phyloP scores from a whole-genome alignment of 1,284 basidiomycete genomes.

The Ganoderma boninense region DNA sequence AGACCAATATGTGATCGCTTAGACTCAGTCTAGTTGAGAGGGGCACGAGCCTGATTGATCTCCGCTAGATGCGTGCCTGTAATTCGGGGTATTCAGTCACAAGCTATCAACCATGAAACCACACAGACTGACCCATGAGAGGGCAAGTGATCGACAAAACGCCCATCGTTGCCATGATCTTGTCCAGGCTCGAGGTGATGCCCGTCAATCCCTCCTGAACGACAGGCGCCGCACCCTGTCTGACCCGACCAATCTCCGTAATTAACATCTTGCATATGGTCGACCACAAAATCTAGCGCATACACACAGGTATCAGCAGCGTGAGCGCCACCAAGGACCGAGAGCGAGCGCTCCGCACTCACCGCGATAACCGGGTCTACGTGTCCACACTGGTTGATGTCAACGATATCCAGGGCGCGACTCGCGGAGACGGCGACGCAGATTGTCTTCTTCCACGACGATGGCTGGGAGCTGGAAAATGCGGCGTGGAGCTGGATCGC shows the following conservation, averaged over 20 bases:
- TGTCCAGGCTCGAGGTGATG: constrained; percentile 22
- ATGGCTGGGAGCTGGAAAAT: constrained; percentile 21
- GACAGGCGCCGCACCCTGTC: constrained; percentile 6
- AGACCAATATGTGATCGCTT: neutral
- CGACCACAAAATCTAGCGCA: constrained; percentile 27
- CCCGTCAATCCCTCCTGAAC: constrained; percentile 20
- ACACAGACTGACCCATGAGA: constrained; percentile 27
- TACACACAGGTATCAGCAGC: constrained; percentile 1
- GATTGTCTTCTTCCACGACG: constrained; percentile 26
- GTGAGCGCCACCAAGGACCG: neutral
- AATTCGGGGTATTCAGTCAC: neutral
- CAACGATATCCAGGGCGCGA: constrained; percentile 26
- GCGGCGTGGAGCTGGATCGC: constrained; percentile 32
- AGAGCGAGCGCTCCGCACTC: constrained; percentile 12
- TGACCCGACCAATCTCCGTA: constrained; percentile 16
- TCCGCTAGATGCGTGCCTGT: constrained; percentile 21
- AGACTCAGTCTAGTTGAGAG: neutral
- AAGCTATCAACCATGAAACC: too few relatives aligned
- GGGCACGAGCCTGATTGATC: constrained; percentile 18
- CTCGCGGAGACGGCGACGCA: constrained; percentile 29
- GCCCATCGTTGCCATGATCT: constrained; percentile 24
- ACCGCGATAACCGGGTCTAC: constrained; percentile 35
- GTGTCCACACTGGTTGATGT: constrained; percentile 23
- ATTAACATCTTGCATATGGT: constrained; percentile 24
- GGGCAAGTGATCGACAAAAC: constrained; percentile 11